Conservation (phyloP, 2,329 filamentous ascomycete species). For the Aureobasidium sp. region DNA sequence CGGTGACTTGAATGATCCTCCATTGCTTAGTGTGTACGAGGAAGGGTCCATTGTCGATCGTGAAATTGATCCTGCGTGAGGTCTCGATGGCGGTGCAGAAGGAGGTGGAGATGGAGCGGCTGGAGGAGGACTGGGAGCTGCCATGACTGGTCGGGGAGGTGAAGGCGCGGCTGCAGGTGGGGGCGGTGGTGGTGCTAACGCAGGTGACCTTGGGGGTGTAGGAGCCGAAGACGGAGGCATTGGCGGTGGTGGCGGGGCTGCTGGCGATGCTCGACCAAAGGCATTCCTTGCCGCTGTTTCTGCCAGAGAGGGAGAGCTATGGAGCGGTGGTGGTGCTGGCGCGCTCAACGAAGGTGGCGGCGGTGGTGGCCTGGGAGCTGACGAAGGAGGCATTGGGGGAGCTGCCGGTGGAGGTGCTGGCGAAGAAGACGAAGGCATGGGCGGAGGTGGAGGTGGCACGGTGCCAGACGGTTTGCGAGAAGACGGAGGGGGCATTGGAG, state of each 20-base stretch:
- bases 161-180: constrained; percentile 33
- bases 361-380: constrained; percentile 24
- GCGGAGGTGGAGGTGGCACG: constrained; percentile 1
- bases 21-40: constrained; percentile 35
- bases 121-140: constrained; percentile 32
- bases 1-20: constrained; percentile 22
- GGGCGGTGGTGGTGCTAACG: constrained; percentile 55
- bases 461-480: constrained; percentile 51
- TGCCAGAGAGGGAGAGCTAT: neutral
- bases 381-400: constrained; percentile 30
- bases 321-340: constrained; percentile 27
- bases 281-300: constrained; percentile 14
- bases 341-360: constrained; percentile 15
- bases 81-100: constrained; percentile 27
- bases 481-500: constrained; percentile 51
- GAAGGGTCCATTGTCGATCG: constrained; percentile 24
- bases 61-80: constrained; percentile 14
- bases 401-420: constrained; percentile 50
- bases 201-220: constrained; percentile 73
- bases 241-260: constrained; percentile 50
- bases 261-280: constrained; percentile 33
- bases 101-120: constrained; percentile 31
- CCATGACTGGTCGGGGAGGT: constrained; percentile 59
- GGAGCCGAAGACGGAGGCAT: constrained; percentile 52
- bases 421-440: constrained; percentile 52